These are phyloP conservation scores for Chlorella sp. DNA, from an alignment of 139 green algal genomes.

Conservation along the genomic window DNA sequence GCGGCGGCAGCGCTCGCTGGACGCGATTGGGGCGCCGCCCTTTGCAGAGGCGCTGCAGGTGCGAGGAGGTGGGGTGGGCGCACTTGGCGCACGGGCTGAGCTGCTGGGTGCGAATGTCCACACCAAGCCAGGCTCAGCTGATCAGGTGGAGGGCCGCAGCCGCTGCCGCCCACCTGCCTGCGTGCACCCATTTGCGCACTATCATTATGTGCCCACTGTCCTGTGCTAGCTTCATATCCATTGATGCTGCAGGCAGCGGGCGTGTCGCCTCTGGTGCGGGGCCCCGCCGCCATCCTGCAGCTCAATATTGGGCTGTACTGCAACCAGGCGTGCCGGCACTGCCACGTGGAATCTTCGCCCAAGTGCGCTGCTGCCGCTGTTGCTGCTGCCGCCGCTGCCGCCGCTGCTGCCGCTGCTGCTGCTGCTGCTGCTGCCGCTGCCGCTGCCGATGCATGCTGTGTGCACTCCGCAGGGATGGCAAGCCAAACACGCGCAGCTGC, in stretches of 20 bases:
- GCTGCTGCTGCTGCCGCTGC: neutral
- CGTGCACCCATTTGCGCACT: no score
- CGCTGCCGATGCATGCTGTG: no score
- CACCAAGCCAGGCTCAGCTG: neutral
- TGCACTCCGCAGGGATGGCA: no score
- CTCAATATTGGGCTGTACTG: slow-evolving; percentile 98
- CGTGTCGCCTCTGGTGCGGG: slow-evolving; percentile 57
- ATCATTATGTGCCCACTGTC: no score
- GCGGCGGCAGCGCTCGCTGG: slow-evolving; percentile 72
- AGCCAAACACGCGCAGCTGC: no score
- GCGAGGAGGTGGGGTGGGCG: no score
- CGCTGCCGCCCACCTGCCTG: no score
- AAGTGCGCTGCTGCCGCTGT: slow-evolving; percentile 18
- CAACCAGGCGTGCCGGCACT: slow-evolving; percentile 98
- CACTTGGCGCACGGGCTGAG: no score
- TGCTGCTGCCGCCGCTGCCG: neutral
- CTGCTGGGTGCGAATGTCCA: no score
- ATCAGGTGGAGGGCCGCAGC: no score
- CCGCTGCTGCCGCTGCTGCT: no score
- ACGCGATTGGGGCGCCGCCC: slow-evolving; percentile 58
- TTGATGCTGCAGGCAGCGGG: slow-evolving; percentile 35
- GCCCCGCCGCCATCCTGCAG: slow-evolving; percentile 79
- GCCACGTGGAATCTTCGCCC: slow-evolving; percentile 96
- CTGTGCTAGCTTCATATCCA: no score
- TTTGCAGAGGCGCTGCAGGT: slow-evolving; percentile 37